phyloP scores from a whole-genome alignment of 495 filamentous ascomycete genomes.

The Barbatosphaeria neglecta region DNA sequence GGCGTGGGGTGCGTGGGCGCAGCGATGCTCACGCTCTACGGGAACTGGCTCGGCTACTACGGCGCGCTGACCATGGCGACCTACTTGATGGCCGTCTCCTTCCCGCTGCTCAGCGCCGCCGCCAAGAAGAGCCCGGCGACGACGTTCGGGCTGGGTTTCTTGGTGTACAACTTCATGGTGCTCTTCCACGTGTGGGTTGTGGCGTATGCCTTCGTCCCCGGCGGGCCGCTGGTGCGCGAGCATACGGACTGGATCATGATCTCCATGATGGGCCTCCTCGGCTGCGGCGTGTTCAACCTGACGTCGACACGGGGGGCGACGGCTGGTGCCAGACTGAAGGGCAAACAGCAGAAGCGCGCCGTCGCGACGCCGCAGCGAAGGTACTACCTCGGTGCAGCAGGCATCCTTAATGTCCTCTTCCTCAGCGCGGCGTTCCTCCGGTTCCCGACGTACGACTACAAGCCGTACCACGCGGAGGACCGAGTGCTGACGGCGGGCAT shows the following conservation, averaged over 20 bases:
- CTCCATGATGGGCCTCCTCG: conserved; percentile 72
- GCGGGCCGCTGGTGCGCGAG: conserved; percentile 84
- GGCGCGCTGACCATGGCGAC: conserved; percentile 64
- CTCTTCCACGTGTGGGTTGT: conserved; percentile 98
- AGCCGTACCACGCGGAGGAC: conserved; percentile 76
- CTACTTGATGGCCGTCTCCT: conserved; percentile 72
- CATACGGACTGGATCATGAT: conserved; percentile 93
- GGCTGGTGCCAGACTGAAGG: conserved; percentile 6
- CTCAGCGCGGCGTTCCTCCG: conserved; percentile 77
- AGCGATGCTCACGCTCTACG: conserved; percentile 64
- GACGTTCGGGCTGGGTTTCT: conserved; percentile 77
- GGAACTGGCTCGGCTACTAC: conserved; percentile 83
- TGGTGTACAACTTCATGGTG: conserved; percentile 82
- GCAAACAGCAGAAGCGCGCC: conserved; percentile 5
- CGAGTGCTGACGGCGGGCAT: conserved; percentile 86
- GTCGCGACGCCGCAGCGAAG: conserved; percentile 26
- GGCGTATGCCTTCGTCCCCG: conserved; percentile 98
- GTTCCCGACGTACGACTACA: conserved; percentile 87
- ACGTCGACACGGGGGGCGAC: conserved; percentile 22
- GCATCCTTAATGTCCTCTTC: conserved; percentile 64
- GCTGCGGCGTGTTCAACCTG: conserved; percentile 72
- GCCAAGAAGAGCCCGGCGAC: conserved; percentile 60
- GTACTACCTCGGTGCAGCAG: conserved; percentile 41
- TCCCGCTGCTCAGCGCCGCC: conserved; percentile 64
- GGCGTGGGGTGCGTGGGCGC: conserved; percentile 69